These are phyloP conservation scores for Phaffomyces antillensis DNA, from an alignment of 805 yeast genomes.

Conservation along the genomic window DNA sequence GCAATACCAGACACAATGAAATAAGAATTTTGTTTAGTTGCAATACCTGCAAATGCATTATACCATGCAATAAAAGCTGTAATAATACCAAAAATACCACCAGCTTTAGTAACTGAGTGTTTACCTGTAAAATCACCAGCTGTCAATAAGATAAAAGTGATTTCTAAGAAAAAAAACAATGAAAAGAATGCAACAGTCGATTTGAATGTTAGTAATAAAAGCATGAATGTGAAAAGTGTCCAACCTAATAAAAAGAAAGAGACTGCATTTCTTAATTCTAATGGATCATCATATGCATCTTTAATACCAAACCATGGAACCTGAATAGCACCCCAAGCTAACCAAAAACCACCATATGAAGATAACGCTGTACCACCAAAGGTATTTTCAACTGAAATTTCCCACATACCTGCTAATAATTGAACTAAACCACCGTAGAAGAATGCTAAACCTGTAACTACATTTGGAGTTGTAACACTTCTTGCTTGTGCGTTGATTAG, in stretches of 20 bases:
- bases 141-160: conserved; percentile 51
- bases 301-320: conserved; percentile 54
- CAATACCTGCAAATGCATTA: conserved; percentile 55
- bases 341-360: conserved; percentile 68
- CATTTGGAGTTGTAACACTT: conserved; percentile 43
- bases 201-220: conserved; percentile 48
- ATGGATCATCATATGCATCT: conserved; percentile 39
- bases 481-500: conserved; percentile 48
- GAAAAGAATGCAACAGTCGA: conserved; percentile 59
- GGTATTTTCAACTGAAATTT: conserved; percentile 53
- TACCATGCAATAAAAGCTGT: conserved; percentile 52
- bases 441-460: conserved; percentile 49
- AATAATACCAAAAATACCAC: conserved; percentile 49
- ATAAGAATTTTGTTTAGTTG: conserved; percentile 49
- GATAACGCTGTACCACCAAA: conserved; percentile 61
- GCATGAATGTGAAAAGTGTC: conserved; percentile 52
- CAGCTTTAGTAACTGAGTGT: conserved; percentile 38
- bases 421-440: conserved; percentile 61
- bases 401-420: conserved; percentile 61
- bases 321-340: conserved; percentile 53
- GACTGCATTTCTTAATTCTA: conserved; percentile 39
- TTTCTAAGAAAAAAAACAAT: conserved; percentile 43
- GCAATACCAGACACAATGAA: conserved; percentile 25
- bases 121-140: conserved; percentile 43
- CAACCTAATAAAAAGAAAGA: conserved; percentile 58